Evolutionary conservation across 345 rosid genomes (phyloP).

Genomic region (Diplotaxis tenuifolia): DNA sequence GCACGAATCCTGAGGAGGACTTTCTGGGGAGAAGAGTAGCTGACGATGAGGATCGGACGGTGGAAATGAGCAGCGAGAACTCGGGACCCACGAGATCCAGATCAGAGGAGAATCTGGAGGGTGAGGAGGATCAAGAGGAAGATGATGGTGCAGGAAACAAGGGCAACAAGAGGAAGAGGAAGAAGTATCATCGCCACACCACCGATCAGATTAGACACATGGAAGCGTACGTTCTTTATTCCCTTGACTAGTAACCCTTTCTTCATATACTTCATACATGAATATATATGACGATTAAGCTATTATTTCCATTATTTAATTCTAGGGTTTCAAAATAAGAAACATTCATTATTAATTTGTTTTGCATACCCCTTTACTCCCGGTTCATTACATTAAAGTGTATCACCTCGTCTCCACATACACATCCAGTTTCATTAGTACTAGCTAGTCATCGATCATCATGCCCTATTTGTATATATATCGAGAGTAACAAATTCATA

Average conservation of each 20-base stretch:
- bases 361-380: neutral
- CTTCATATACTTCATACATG: neutral
- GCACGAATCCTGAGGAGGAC: conserved; percentile 67
- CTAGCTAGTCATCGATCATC: neutral
- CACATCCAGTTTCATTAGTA: neutral
- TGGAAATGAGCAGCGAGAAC: conserved; percentile 92
- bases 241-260: neutral
- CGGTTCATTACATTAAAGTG: too few relatives aligned
- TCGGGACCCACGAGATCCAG: conserved; percentile 84
- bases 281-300: neutral
- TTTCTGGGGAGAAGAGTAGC: conserved; percentile 51
- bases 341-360: conserved; percentile 6
- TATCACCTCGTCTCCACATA: too few relatives aligned
- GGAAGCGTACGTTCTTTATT: conserved; percentile 70
- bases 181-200: conserved; percentile 95
- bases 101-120: conserved; percentile 76
- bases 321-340: conserved; percentile 13
- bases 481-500: neutral
- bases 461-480: neutral
- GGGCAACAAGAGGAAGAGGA: conserved; percentile 81
- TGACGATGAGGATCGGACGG: conserved; percentile 55
- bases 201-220: conserved; percentile 94
- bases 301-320: neutral
- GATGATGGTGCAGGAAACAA: conserved; percentile 36
- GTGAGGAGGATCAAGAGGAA: conserved; percentile 50